phyloP scores from a whole-genome alignment of 1,139 yeast genomes.

The Pichia sp. region DNA sequence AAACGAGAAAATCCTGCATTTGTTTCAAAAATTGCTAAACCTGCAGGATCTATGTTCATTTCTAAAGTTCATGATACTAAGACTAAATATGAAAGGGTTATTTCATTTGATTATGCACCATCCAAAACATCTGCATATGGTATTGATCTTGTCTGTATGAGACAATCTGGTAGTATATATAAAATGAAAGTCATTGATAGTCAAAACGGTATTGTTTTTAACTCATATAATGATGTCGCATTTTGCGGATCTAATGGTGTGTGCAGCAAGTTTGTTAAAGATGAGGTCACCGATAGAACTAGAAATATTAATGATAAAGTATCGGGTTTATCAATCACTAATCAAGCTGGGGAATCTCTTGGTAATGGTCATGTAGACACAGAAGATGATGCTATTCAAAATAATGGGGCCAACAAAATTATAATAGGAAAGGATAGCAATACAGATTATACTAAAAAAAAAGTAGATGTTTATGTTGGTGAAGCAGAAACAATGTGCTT shows the following conservation, averaged over 20 bases:
- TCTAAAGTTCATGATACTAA: conserved; percentile 69
- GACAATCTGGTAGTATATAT: conserved; percentile 84
- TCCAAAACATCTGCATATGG: conserved; percentile 35
- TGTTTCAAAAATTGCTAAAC: conserved; percentile 35
- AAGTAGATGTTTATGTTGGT: conserved; percentile 9
- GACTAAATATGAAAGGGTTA: conserved; percentile 74
- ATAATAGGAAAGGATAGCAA: conserved; percentile 13
- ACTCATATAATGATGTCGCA: conserved; percentile 64
- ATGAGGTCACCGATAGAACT: conserved; percentile 10
- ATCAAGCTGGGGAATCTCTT: background rate
- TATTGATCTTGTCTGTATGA: conserved; percentile 63
- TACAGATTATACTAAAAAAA: conserved; percentile 8
- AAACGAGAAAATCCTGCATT: conserved; percentile 26
- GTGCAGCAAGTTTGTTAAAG: conserved; percentile 35
- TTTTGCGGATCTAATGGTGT: conserved; percentile 62
- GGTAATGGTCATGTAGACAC: too few species aligned
- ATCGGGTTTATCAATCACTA: background rate
- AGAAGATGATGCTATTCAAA: conserved; percentile 14
- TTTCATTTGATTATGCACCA: conserved; percentile 78
- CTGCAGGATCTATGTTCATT: conserved; percentile 58
- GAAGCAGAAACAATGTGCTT: conserved; percentile 10
- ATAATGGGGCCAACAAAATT: conserved; percentile 16
- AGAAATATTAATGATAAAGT: conserved; percentile 31
- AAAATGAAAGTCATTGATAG: conserved; percentile 72
- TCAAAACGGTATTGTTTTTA: conserved; percentile 58